Base-by-base conservation (phyloP, 2,329 filamentous ascomycete genomes). In the Bipolaris bicolor region DNA sequence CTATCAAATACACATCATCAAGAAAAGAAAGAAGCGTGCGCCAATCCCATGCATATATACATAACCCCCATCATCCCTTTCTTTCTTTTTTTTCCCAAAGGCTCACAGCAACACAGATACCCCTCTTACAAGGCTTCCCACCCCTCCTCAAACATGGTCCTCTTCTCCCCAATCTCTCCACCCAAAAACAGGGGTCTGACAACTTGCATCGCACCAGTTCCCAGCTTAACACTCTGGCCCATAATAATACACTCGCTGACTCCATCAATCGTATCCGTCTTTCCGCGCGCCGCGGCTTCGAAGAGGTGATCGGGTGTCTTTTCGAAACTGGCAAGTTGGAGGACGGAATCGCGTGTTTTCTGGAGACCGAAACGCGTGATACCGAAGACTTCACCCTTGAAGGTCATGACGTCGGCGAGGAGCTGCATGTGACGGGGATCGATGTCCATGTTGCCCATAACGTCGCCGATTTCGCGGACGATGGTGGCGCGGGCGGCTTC, bases 261-360 rank as follows among this genome's bases (percentile, higher is more conserved):
- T 68, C 95, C 95, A 76, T 97, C 91, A 59, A 99, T 96, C 61
- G 86, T 84, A 78, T 99, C 95, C 26, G 87, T 89, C 81, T 97
- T 97, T 83, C 96, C 96, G 55, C 89, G 88, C 5, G 92, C 90
- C 6, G 93, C 95, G 2, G 95, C 95, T 62, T 97, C 94, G 71
- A 99, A 99, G 39, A 99, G 79, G 78, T 99, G 95, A 74, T 99
- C 95, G 0, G 95, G 92, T 45, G 95, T 99, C 85, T 98, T 98
- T 79, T 99, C 95, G 73, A 99, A 99, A 16, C 90, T 94, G 0
- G 95, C 95, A 11, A 99, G 84, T 77, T 99, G 95, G 54, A 99
- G 81, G 10, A 98, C 95, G 15, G 87, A 91, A 76, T 99, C 95
- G 49, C 95, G 85, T 90, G 97, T 98, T 83, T 98, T 99, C 55